A percentile compares a stretch with the other conserved stretches of the same genome.
These are phyloP conservation scores for Cladochytrium replicatum DNA, from an alignment of 192 early-diverging fungal genomes.

Conservation along the genomic window DNA sequence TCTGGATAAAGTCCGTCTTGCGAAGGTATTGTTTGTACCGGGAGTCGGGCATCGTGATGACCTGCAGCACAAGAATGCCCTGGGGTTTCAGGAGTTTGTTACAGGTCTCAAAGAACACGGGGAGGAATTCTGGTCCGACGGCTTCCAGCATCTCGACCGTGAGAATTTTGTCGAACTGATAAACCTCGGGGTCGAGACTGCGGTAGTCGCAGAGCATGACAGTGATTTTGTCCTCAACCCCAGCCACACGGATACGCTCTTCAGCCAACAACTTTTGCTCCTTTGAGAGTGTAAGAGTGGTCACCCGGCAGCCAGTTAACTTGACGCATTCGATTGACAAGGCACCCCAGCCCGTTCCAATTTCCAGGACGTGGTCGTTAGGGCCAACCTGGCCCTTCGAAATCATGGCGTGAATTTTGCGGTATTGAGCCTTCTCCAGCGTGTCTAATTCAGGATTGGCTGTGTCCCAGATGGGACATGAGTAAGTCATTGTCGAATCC, in stretches of 20 bases:
- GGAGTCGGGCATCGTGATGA: slow-evolving; percentile 62
- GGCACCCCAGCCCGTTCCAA: slow-evolving; percentile 68
- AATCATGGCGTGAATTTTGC: slow-evolving; percentile 52
- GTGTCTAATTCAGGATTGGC: slow-evolving; percentile 30
- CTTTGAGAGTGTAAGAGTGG: slow-evolving; percentile 51
- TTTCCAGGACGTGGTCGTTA: slow-evolving; percentile 54
- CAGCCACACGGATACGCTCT: slow-evolving; percentile 46
- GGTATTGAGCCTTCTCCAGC: slow-evolving; percentile 53
- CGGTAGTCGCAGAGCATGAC: slow-evolving; percentile 63
- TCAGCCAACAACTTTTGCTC: slow-evolving; percentile 59
- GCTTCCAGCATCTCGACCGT: slow-evolving; percentile 69
- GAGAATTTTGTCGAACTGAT: slow-evolving; percentile 61
- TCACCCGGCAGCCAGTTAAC: slow-evolving; percentile 45
- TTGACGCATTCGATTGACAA: slow-evolving; percentile 55
- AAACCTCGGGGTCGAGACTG: slow-evolving; percentile 34
- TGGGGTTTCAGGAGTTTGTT: slow-evolving; percentile 45
- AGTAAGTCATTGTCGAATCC: slow-evolving; percentile 61
- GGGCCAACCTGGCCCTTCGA: slow-evolving; percentile 38
- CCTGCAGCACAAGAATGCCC: slow-evolving; percentile 50
- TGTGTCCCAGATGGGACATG: slow-evolving; percentile 54
- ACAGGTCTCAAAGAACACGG: slow-evolving; percentile 49
- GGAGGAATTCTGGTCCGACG: slow-evolving; percentile 55
- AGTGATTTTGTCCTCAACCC: slow-evolving; percentile 40
- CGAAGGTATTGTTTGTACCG: slow-evolving; percentile 47
- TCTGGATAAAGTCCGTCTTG: slow-evolving; percentile 58